Percentiles rank a stretch among this genome's conserved stretches.
Conservation (phyloP, 257 asterid genomes). For the Eucommia ulmoides region DNA sequence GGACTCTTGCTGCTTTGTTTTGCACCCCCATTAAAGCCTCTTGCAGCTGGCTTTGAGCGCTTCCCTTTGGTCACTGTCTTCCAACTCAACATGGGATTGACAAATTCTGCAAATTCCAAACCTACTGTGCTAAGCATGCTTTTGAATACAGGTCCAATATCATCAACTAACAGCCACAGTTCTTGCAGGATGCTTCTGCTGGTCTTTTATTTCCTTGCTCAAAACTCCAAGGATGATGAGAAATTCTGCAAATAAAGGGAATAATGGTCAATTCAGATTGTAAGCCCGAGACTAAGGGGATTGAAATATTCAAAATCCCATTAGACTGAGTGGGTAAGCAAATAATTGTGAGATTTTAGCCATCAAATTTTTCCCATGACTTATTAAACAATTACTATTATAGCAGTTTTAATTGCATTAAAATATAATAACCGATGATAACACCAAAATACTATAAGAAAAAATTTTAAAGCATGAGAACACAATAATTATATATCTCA, state of each 20-base stretch:
- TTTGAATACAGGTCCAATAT: conserved; percentile 23
- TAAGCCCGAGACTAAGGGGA: too few relatives aligned
- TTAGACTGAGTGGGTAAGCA: too few relatives aligned
- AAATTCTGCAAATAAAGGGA: not conserved
- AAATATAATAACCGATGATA: too few relatives aligned
- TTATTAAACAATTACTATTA: too few relatives aligned
- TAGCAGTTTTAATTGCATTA: too few relatives aligned
- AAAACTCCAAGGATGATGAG: not conserved
- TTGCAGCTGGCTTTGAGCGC: conserved; percentile 42
- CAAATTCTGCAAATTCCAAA: conserved; percentile 37
- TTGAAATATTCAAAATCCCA: too few relatives aligned
- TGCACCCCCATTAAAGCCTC: conserved; percentile 30
- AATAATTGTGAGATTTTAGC: too few relatives aligned
- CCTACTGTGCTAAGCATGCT: conserved; percentile 41
- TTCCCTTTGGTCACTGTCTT: conserved; percentile 60
- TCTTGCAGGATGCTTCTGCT: conserved; percentile 13
- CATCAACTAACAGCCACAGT: conserved; percentile 32
- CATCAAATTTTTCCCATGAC: too few relatives aligned
- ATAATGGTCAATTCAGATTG: too few relatives aligned
- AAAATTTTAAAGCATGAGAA: too few relatives aligned
- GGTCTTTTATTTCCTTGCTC: conserved; percentile 11
- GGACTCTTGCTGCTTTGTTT: conserved; percentile 39
- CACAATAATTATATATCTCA: too few relatives aligned
- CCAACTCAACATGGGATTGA: conserved; percentile 47
- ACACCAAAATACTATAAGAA: too few relatives aligned